phyloP scores from a whole-genome alignment of 148 eudicot genomes.

The Chenopodium berlandieri region DNA sequence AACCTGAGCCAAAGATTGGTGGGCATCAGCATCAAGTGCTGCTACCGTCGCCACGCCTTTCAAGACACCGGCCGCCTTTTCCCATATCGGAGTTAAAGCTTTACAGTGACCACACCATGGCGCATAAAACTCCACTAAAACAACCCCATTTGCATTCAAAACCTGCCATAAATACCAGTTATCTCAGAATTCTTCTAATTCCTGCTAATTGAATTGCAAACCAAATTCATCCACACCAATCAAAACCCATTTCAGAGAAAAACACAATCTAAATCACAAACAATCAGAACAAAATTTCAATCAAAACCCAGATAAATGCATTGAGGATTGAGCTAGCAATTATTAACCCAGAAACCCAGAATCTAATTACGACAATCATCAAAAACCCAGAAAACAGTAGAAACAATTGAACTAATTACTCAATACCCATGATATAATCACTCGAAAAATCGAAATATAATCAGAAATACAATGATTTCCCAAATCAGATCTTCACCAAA shows the following conservation, averaged over 20 bases:
- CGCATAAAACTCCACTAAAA: slow-evolving; percentile 88
- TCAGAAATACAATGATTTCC: not conserved
- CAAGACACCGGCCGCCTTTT: slow-evolving; percentile 75
- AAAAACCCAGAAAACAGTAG: not conserved
- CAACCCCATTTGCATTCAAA: slow-evolving; percentile 74
- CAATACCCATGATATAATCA: not conserved
- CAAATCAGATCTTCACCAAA: not conserved
- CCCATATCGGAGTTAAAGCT: slow-evolving; percentile 89
- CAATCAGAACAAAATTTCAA: not conserved
- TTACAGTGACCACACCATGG: slow-evolving; percentile 99
- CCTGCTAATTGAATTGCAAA: not conserved
- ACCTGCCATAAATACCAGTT: slow-evolving; percentile 48
- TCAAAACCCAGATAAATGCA: not conserved
- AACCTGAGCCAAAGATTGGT: slow-evolving; percentile 89
- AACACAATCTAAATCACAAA: not conserved
- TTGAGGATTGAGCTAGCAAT: not conserved
- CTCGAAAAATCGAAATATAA: not conserved
- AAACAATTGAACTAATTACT: not conserved
- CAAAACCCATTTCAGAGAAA: not conserved
- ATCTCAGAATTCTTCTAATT: not conserved
- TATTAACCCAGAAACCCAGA: not conserved
- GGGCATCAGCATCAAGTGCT: slow-evolving; percentile 97
- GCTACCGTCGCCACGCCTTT: slow-evolving; percentile 96
- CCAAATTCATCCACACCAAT: not conserved
- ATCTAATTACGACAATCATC: not conserved